Base-by-base conservation (phyloP, 2,329 filamentous ascomycete genomes). In the Fusarium pseudoanthophilum region DNA sequence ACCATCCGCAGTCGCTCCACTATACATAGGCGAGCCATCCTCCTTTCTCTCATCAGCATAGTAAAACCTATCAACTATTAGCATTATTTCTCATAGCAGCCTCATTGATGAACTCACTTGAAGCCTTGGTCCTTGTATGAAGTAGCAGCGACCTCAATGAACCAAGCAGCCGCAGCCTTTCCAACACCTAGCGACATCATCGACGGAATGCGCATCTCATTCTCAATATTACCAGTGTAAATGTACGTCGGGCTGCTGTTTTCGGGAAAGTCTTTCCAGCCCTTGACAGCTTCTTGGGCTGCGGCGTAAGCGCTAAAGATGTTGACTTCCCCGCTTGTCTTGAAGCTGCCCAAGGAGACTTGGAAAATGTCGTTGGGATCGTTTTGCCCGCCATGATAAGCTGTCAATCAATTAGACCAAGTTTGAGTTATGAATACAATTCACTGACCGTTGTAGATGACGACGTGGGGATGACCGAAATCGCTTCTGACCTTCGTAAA, bases 11-110 rank as follows among this genome's bases (percentile, higher is more conserved):
- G 28, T 43, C 2, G 34, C 32, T 3, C 59, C 69, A 4, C 20
- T 59, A 15, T 42, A 49, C 64, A 65, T 69, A 4, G 69, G 64
- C 3, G 64, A 5, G 1, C 69, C 69, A 40, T 72, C 69, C 16
- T 56, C 53, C 0, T 32, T 39, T 20, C 69, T 57, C n/a, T 73
- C 69, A 21, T 72, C 69, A 1, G 64, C 46, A 20, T 73, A 72
- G 32, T 72, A 70, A 5, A 73, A 73, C 5, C 69, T 72, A 4
- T 3, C 1, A 0, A 0, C 1, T 1, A 14, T 68, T 11, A 68
- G 42, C 14, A 18, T 4, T 14, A 0, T 2, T 14, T 18, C 11
- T 16, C 2, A 1, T 0, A 21, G 7, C 3, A 16, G 0, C 3
- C 7, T 11, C 14, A 7, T 5, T 2, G 0, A 5, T 0, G 5